These are phyloP conservation scores for Phytopythium litorale DNA, from an alignment of 352 stramenopile genomes.

Conservation along the genomic window DNA sequence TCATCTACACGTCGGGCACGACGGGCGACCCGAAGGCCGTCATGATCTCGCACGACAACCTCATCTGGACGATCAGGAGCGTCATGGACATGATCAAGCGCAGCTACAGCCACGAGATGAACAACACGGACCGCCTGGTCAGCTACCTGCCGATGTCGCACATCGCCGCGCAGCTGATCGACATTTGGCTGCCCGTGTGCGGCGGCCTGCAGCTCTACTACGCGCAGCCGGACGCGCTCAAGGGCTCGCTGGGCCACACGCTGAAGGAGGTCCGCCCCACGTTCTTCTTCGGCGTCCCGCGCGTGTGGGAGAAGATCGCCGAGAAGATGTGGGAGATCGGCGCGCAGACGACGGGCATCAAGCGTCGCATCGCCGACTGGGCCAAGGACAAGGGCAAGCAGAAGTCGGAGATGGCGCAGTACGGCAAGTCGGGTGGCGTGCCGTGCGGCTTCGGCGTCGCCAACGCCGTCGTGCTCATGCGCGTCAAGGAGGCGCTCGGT, in stretches of 20 bases:
- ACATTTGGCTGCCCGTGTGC: constrained; percentile 78
- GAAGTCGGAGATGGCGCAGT: constrained; percentile 83
- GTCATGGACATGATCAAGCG: constrained; percentile 61
- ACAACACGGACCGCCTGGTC: constrained; percentile 70
- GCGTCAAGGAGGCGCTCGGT: constrained; percentile 88
- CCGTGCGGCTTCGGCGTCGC: constrained; percentile 90
- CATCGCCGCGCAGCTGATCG: constrained; percentile 84
- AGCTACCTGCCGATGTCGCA: constrained; percentile 90
- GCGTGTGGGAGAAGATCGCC: constrained; percentile 92
- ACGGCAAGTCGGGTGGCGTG: constrained; percentile 74
- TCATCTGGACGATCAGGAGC: constrained; percentile 79
- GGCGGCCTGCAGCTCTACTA: constrained; percentile 79
- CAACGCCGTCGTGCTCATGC: constrained; percentile 81
- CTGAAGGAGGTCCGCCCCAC: constrained; percentile 86
- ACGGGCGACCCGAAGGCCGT: constrained; percentile 95
- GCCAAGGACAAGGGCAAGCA: constrained; percentile 85
- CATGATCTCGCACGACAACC: constrained; percentile 96
- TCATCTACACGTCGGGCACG: constrained; percentile 96
- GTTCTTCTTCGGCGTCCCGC: constrained; percentile 89
- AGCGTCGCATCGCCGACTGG: constrained; percentile 90
- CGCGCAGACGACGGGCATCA: constrained; percentile 85
- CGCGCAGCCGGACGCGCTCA: constrained; percentile 87
- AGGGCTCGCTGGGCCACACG: constrained; percentile 81
- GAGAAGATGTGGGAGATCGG: constrained; percentile 88
- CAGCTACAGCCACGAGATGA: constrained; percentile 51